A percentile compares a stretch with the other conserved stretches of the same genome.
phyloP scores from a whole-genome alignment of 2,329 filamentous ascomycete genomes.

The Xylariaceae sp. region DNA sequence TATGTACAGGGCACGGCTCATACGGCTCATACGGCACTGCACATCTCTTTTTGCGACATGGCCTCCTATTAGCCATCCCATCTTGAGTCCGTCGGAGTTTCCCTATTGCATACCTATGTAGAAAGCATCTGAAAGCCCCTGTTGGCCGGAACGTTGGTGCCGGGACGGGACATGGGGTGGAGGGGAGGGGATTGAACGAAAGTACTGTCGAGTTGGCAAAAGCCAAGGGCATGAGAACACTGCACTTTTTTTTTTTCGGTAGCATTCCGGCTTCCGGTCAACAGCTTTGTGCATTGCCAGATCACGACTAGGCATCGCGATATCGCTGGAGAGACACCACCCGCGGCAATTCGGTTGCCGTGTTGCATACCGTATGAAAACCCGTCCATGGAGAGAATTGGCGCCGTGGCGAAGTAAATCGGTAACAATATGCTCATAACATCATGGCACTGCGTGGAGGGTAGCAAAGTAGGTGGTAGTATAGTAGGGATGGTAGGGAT shows the following conservation, averaged over 20 bases:
- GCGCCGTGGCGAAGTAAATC: neutral
- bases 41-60: too few species aligned
- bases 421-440: constrained; percentile 1
- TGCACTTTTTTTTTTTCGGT: neutral
- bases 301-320: constrained; percentile 1
- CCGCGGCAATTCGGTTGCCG: constrained; percentile 9
- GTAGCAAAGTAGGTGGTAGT: too few species aligned
- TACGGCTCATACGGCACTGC: too few species aligned
- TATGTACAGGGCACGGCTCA: too few species aligned
- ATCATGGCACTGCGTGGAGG: neutral
- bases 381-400: neutral
- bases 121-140: too few species aligned
- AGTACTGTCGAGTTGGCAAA: constrained; percentile 1
- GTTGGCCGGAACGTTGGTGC: neutral
- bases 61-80: too few species aligned
- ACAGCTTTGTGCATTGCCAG: neutral
- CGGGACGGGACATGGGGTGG: neutral
- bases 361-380: constrained; percentile 7
- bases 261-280: neutral
- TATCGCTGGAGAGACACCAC: constrained; percentile 1
- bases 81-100: too few species aligned
- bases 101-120: too few species aligned
- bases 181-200: neutral
- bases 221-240: too few species aligned
- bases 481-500: too few species aligned